These are phyloP conservation scores for Lecanosticta acicola DNA, from an alignment of 2,329 filamentous ascomycete genomes.

Conservation along the genomic window DNA sequence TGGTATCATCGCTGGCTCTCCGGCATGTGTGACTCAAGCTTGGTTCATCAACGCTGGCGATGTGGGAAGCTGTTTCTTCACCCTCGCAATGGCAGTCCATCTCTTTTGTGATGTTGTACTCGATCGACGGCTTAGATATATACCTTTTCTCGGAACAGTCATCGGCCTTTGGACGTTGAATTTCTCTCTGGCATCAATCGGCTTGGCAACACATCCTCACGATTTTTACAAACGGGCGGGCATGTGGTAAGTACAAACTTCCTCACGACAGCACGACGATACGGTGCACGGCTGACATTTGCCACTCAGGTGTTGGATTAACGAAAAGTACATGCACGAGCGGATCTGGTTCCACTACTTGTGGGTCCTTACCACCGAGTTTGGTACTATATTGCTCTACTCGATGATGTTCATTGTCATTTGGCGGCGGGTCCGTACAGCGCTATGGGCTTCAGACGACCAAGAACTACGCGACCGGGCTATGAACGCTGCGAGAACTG, in stretches of 20 bases:
- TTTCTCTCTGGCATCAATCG: slow-evolving; percentile 52
- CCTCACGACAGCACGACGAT: no score
- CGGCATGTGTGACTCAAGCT: slow-evolving; percentile 58
- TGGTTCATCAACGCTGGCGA: slow-evolving; percentile 63
- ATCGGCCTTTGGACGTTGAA: slow-evolving; percentile 53
- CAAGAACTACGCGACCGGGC: slow-evolving; percentile 39
- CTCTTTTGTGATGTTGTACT: slow-evolving; percentile 59
- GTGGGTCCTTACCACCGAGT: slow-evolving; percentile 55
- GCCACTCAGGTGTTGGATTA: slow-evolving; percentile 52
- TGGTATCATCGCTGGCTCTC: slow-evolving; percentile 48
- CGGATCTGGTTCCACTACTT: slow-evolving; percentile 59
- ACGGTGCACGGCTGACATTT: no score
- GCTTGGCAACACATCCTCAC: slow-evolving; percentile 38
- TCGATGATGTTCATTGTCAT: slow-evolving; percentile 28
- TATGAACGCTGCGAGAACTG: slow-evolving; percentile 39
- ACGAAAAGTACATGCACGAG: slow-evolving; percentile 47
- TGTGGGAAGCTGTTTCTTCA: slow-evolving; percentile 60
- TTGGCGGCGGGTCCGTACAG: slow-evolving; percentile 15
- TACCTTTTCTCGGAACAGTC: slow-evolving; percentile 48
- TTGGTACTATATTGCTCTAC: slow-evolving; percentile 48
- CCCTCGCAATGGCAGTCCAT: slow-evolving; percentile 58
- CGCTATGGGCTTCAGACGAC: slow-evolving; percentile 16
- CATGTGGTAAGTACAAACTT: slow-evolving; percentile 49
- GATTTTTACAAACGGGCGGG: slow-evolving; percentile 57
- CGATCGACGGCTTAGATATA: slow-evolving; percentile 47